Evolutionary conservation across 2,329 filamentous ascomycete species (phyloP).

Genomic region (Lomentospora prolificans): DNA sequence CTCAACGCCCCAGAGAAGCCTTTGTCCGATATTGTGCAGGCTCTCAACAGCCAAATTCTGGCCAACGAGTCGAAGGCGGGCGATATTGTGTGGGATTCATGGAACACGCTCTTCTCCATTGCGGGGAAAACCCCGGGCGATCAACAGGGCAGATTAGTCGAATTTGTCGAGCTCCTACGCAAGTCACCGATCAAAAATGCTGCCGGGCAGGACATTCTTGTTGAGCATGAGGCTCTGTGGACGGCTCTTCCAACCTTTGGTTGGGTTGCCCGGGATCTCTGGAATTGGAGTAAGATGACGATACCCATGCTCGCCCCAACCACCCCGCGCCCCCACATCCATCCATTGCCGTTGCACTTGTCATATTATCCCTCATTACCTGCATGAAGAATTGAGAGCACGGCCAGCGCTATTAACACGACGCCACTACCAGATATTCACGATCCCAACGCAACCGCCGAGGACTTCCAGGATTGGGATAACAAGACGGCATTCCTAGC

Average conservation of each 20-base stretch:
- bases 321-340: not conserved
- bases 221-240: slow-evolving; percentile 16
- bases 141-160: slow-evolving; percentile 15
- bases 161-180: slow-evolving; percentile 14
- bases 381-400: not conserved
- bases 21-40: slow-evolving; percentile 9
- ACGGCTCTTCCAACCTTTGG: slow-evolving; percentile 19
- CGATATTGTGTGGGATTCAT: slow-evolving; percentile 15
- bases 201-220: slow-evolving; percentile 13
- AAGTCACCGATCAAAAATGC: slow-evolving; percentile 11
- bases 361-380: not conserved
- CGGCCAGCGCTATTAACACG: not conserved
- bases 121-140: slow-evolving; percentile 13
- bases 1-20: not conserved
- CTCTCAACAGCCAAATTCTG: slow-evolving; percentile 9
- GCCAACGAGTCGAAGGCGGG: slow-evolving; percentile 8
- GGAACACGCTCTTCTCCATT: slow-evolving; percentile 15
- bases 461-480: slow-evolving; percentile 11
- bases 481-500: slow-evolving; percentile 18
- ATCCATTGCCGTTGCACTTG: not conserved
- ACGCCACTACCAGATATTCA: slow-evolving; percentile 10
- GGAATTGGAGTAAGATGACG: slow-evolving; percentile 18
- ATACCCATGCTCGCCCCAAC: not conserved
- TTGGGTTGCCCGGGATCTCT: slow-evolving; percentile 17
- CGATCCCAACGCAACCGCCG: slow-evolving; percentile 11